These are phyloP conservation scores for Daldinia childiae DNA, from an alignment of 495 filamentous ascomycete species.

Conservation along the genomic window DNA sequence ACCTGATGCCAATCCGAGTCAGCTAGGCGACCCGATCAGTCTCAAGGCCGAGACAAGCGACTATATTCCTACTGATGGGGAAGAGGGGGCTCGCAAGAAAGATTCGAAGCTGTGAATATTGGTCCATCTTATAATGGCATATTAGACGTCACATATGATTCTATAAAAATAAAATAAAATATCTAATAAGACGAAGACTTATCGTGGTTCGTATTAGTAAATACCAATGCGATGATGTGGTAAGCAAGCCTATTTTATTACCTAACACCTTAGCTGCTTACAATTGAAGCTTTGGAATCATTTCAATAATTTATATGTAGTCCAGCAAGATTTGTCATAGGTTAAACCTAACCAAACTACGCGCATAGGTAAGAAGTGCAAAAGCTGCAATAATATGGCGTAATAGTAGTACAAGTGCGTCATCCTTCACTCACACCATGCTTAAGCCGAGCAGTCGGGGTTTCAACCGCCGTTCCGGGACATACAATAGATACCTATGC, in stretches of 20 bases:
- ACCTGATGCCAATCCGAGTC: constrained; percentile 51
- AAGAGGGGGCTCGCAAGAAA: constrained; percentile 29
- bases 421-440: background rate
- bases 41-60: constrained; percentile 54
- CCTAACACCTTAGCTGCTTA: constrained; percentile 3
- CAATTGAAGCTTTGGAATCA: constrained; percentile 9
- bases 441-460: background rate
- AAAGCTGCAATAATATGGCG: constrained; percentile 16
- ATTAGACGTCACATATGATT: background rate
- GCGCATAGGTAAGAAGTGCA: constrained; percentile 1
- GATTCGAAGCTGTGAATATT: constrained; percentile 39
- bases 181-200: background rate
- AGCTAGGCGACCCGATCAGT: constrained; percentile 54
- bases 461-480: background rate
- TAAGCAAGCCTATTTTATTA: constrained; percentile 5
- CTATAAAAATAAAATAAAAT: background rate
- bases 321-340: constrained; percentile 17
- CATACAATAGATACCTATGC: no score
- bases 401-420: constrained; percentile 6
- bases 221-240: background rate
- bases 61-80: constrained; percentile 20
- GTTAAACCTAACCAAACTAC: constrained; percentile 7
- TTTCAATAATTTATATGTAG: constrained; percentile 1
- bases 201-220: constrained; percentile 5
- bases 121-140: background rate